These are phyloP conservation scores for Rubus idaeus DNA, from an alignment of 306 rosid species.

Conservation along the genomic window DNA sequence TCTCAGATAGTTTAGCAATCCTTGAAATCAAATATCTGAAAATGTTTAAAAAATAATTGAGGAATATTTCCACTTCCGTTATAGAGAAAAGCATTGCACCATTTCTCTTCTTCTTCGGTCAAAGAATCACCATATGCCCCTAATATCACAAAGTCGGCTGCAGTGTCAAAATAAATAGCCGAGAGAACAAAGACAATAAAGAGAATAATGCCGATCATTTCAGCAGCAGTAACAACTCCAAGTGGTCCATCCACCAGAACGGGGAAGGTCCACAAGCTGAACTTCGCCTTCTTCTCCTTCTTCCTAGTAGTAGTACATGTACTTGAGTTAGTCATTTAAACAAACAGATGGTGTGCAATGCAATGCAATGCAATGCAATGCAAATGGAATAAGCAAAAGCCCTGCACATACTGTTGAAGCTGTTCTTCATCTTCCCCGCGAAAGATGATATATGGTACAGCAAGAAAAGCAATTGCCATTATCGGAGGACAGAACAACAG, in stretches of 20 bases:
- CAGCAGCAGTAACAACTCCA: constrained; percentile 85
- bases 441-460: constrained; percentile 42
- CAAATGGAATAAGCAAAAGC: not conserved
- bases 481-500: constrained; percentile 43
- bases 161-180: constrained; percentile 56
- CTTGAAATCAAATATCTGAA: constrained; percentile 19
- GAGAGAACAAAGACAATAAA: constrained; percentile 56
- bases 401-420: constrained; percentile 43
- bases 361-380: too few species aligned
- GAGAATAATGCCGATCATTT: constrained; percentile 69
- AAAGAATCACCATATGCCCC: constrained; percentile 2
- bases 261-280: constrained; percentile 84
- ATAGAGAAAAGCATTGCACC: not conserved
- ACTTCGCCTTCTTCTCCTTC: constrained; percentile 47
- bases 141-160: constrained; percentile 18
- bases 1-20: not conserved
- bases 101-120: not conserved
- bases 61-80: too few species aligned
- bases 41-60: not conserved
- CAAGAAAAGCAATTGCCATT: constrained; percentile 58
- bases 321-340: not conserved
- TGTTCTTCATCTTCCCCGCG: constrained; percentile 43
- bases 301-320: constrained; percentile 37
- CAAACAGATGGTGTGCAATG: not conserved
- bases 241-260: constrained; percentile 80